phyloP scores from a whole-genome alignment of 2,329 filamentous ascomycete genomes.

The Teratosphaeria zuluensis region DNA sequence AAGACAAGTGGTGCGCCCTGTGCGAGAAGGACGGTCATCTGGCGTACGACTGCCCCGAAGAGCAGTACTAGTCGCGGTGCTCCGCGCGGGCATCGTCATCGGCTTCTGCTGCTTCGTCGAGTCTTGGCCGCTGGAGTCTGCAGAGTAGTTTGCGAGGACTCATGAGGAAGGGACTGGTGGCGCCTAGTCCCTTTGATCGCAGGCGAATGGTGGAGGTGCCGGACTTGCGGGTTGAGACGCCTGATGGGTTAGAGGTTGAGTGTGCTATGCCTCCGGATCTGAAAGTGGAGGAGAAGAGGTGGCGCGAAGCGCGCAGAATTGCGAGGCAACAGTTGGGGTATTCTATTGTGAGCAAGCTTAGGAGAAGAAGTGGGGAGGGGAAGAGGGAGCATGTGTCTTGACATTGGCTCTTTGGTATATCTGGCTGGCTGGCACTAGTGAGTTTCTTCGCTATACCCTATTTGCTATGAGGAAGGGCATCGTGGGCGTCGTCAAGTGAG shows the following conservation, averaged over 20 bases:
- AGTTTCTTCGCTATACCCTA: not conserved
- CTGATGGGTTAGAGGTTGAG: not conserved
- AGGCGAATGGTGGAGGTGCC: not conserved
- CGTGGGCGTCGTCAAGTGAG: not conserved
- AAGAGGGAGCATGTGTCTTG: not conserved
- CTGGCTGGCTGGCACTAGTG: not conserved
- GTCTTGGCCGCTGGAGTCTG: not conserved
- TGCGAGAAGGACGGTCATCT: conserved; percentile 95
- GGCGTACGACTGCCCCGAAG: conserved; percentile 44
- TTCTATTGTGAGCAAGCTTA: not conserved
- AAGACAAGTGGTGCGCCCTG: conserved; percentile 89
- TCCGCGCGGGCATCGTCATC: not conserved
- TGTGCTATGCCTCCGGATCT: not conserved
- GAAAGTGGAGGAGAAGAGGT: conserved; percentile 1
- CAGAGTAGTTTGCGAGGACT: not conserved
- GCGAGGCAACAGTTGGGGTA: conserved; percentile 2
- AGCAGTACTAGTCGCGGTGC: conserved; percentile 25
- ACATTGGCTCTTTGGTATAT: not conserved
- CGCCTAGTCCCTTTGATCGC: not conserved
- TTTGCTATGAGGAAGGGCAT: not conserved
- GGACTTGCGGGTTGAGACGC: not conserved
- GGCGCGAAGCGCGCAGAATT: not conserved
- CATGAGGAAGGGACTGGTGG: not conserved
- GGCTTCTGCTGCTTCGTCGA: conserved; percentile 9
- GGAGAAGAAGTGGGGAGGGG: not conserved